phyloP scores from a whole-genome alignment of 2,329 filamentous ascomycete genomes.

The Penicillium palitans region DNA sequence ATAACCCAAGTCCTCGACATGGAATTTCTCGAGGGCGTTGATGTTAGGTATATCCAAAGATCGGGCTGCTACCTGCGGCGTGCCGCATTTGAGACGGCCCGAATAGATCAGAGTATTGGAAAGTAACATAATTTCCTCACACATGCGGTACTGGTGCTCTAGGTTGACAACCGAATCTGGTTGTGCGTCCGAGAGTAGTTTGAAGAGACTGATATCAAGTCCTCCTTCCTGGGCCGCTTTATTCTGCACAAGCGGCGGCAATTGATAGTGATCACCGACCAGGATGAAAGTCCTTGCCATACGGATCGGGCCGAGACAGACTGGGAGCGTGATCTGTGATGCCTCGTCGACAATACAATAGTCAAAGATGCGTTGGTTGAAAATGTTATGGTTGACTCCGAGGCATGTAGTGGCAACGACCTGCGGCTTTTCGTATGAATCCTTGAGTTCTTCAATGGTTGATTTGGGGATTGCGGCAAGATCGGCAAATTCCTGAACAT shows the following conservation, averaged over 20 bases:
- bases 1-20: slow-evolving; percentile 42
- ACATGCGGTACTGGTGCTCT: slow-evolving; percentile 98
- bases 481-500: slow-evolving; percentile 81
- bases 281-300: slow-evolving; percentile 92
- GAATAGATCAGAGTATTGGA: slow-evolving; percentile 92
- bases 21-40: slow-evolving; percentile 58
- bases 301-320: slow-evolving; percentile 89
- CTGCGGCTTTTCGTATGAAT: slow-evolving; percentile 79
- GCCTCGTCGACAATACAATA: slow-evolving; percentile 99
- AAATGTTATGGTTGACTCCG: slow-evolving; percentile 84
- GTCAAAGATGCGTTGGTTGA: slow-evolving; percentile 86
- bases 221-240: slow-evolving; percentile 82
- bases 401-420: slow-evolving; percentile 95
- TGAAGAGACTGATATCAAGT: slow-evolving; percentile 90
- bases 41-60: slow-evolving; percentile 69
- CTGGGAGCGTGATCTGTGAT: slow-evolving; percentile 93
- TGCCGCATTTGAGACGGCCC: slow-evolving; percentile 88
- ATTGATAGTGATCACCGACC: slow-evolving; percentile 93
- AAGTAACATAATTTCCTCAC: slow-evolving; percentile 90
- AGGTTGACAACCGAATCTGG: slow-evolving; percentile 86
- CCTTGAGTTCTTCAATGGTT: slow-evolving; percentile 78
- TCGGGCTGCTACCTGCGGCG: slow-evolving; percentile 67
- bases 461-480: slow-evolving; percentile 72
- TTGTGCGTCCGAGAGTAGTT: slow-evolving; percentile 84
- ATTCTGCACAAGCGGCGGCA: slow-evolving; percentile 91